These are phyloP conservation scores for Saccharomycopsis guyanensis DNA, from an alignment of 805 yeast species.

Conservation along the genomic window DNA sequence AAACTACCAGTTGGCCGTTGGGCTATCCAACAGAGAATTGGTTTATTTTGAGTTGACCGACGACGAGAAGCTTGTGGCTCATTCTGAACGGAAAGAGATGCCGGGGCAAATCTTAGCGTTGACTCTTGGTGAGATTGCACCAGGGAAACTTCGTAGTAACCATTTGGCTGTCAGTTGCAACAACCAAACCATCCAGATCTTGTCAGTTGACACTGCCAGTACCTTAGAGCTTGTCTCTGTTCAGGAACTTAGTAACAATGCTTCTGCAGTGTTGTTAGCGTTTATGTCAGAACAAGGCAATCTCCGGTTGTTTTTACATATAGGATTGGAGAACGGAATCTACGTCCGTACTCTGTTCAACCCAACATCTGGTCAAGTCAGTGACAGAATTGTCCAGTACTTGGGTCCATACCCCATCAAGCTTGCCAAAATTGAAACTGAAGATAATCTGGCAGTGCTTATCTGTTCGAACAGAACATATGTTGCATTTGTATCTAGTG, in stretches of 20 bases:
- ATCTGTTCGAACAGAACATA: conserved; percentile 29
- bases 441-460: conserved; percentile 26
- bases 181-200: conserved; percentile 61
- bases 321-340: conserved; percentile 81
- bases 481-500: conserved; percentile 12
- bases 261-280: conserved; percentile 37
- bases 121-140: conserved; percentile 40
- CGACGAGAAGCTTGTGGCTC: conserved; percentile 62
- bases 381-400: conserved; percentile 61
- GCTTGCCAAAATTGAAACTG: conserved; percentile 34
- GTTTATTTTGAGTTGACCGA: conserved; percentile 74
- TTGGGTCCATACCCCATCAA: conserved; percentile 62
- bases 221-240: conserved; percentile 55
- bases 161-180: conserved; percentile 64
- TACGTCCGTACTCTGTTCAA: conserved; percentile 60
- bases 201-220: conserved; percentile 52
- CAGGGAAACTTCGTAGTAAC: conserved; percentile 41
- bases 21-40: conserved; percentile 63
- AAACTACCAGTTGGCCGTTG: conserved; percentile 59
- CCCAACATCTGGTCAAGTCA: conserved; percentile 48
- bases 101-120: conserved; percentile 40
- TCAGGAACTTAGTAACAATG: conserved; percentile 48
- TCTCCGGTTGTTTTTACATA: conserved; percentile 42
- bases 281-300: conserved; percentile 26
- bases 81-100: conserved; percentile 52